Conservation (phyloP, 1,139 yeast genomes). For the Meyerozyma smithsonii region DNA sequence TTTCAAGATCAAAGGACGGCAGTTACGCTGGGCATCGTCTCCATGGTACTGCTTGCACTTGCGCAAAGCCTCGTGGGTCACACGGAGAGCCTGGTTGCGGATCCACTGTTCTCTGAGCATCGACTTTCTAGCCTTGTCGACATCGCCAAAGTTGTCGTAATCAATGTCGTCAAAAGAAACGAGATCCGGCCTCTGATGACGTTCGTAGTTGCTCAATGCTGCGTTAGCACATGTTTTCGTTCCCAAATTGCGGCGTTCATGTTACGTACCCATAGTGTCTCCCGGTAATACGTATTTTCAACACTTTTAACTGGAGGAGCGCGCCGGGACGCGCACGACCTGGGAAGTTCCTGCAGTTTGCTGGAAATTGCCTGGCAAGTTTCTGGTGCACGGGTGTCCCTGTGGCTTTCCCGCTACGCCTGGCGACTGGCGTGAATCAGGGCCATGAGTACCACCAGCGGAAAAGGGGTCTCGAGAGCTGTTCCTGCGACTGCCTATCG, state of each 20-base stretch:
- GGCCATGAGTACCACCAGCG: neutral
- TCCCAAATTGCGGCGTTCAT: neutral
- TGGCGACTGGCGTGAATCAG: neutral
- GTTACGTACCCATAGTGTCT: neutral
- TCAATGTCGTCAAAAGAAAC: constrained; percentile 84
- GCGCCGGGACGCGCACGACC: constrained; percentile 9
- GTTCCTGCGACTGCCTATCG: constrained; percentile 9
- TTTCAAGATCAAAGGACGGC: constrained; percentile 59
- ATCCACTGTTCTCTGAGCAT: constrained; percentile 80
- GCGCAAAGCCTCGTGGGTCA: constrained; percentile 69
- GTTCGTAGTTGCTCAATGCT: constrained; percentile 38
- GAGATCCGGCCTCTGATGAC: constrained; percentile 64
- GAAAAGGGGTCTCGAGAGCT: neutral
- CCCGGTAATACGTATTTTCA: constrained; percentile 10
- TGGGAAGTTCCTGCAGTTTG: neutral
- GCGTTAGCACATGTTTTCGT: constrained; percentile 11
- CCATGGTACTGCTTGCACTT: constrained; percentile 73
- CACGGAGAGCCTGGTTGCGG: constrained; percentile 62
- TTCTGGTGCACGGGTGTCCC: neutral
- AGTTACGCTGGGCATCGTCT: constrained; percentile 71
- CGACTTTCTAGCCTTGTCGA: constrained; percentile 70
- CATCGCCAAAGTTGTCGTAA: constrained; percentile 60
- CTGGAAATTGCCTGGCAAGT: neutral
- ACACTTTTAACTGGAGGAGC: constrained; percentile 15
- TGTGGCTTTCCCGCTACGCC: neutral